Conservation (phyloP, 306 rosid species). For the Medicago arabica region DNA sequence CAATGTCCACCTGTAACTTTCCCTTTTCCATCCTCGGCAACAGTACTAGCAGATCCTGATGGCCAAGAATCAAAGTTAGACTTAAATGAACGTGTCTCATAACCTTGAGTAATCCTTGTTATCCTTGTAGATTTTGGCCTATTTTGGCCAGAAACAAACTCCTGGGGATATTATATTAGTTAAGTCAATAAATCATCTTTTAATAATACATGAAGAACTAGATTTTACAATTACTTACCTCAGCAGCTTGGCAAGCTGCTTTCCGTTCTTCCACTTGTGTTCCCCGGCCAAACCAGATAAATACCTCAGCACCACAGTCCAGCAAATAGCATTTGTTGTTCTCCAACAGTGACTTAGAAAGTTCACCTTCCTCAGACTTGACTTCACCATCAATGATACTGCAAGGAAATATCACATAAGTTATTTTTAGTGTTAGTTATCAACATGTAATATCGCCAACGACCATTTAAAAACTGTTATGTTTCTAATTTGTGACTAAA, state of each 20-base stretch:
- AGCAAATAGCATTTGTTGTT: conserved; percentile 85
- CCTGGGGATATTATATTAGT: conserved; percentile 60
- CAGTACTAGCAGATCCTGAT: conserved; percentile 66
- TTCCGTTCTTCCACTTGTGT: conserved; percentile 99
- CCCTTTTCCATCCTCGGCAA: conserved; percentile 92
- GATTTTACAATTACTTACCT: conserved; percentile 58
- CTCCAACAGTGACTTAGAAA: conserved; percentile 84
- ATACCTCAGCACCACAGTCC: conserved; percentile 91
- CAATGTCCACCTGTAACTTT: conserved; percentile 81
- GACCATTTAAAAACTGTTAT: conserved; percentile 1
- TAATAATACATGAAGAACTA: conserved; percentile 32
- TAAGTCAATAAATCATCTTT: conserved; percentile 41
- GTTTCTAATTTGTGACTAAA: neutral
- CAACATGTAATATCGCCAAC: conserved; percentile 5
- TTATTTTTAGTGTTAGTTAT: conserved; percentile 27
- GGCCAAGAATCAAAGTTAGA: conserved; percentile 96
- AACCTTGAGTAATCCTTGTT: conserved; percentile 89
- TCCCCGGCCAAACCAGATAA: conserved; percentile 90
- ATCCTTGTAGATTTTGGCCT: conserved; percentile 86
- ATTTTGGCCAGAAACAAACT: conserved; percentile 71
- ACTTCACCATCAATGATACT: conserved; percentile 78
- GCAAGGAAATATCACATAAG: conserved; percentile 45
- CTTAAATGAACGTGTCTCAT: conserved; percentile 90
- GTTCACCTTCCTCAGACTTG: conserved; percentile 74
- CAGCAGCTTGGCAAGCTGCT: conserved; percentile 80